Evolutionary conservation across 2,329 filamentous ascomycete species (phyloP).

Genomic region (Botrytis porri): DNA sequence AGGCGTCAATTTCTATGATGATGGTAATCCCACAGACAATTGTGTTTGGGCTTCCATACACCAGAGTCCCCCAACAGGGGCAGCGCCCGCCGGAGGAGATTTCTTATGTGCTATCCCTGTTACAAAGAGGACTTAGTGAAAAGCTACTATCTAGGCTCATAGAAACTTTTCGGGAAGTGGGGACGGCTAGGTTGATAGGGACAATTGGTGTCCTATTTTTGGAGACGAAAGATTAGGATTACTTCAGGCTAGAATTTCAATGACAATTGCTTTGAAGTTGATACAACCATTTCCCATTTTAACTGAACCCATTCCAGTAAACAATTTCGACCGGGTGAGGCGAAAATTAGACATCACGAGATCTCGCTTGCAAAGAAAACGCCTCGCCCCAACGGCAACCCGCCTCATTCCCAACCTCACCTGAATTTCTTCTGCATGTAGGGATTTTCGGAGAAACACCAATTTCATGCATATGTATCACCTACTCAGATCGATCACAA

Average conservation of each 20-base stretch:
- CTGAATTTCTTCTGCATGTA: background rate
- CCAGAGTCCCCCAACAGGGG: background rate
- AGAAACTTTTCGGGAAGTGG: background rate
- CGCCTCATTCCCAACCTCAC: background rate
- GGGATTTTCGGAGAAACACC: background rate
- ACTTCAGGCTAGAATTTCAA: slow-evolving; percentile 10
- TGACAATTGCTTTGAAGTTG: background rate
- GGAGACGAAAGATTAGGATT: background rate
- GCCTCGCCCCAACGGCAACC: background rate
- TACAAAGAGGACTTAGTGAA: background rate
- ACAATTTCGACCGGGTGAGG: background rate
- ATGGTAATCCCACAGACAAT: slow-evolving; percentile 7
- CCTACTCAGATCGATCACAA: background rate
- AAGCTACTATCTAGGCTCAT: background rate
- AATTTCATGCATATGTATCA: background rate
- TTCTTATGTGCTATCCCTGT: slow-evolving; percentile 8
- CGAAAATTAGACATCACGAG: background rate
- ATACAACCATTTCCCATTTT: background rate
- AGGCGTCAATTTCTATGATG: slow-evolving; percentile 6
- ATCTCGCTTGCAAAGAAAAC: background rate
- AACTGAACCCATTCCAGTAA: background rate
- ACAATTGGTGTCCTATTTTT: background rate
- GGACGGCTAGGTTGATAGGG: too few relatives aligned
- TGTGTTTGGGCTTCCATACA: slow-evolving; percentile 3
- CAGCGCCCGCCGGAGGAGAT: background rate